Evolutionary conservation across 1,284 basidiomycete genomes (phyloP), one percentile per base, ranked within the genome.

Genomic region (Leucoagaricus sp.): DNA sequence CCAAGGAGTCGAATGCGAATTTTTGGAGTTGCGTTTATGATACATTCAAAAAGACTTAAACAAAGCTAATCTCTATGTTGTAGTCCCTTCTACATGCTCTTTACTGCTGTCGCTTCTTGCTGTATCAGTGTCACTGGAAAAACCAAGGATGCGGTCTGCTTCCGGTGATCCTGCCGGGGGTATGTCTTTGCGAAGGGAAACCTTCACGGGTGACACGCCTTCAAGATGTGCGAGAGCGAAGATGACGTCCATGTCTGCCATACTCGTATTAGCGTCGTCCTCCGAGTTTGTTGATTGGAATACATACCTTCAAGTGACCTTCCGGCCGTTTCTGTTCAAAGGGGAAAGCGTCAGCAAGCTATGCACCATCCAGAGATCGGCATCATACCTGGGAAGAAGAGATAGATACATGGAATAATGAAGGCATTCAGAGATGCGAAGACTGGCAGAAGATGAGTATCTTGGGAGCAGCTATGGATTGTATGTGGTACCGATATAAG

Each of bases 211-310:
- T 0, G 81, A 85, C 17, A 84, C 75, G 2, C 77, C 77, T 60
- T 85, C 82, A 53, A 77, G 77, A 64, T 84, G 75, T 4, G 82
- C 83, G 21, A 84, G 67, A 1, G 82, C 83, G 65, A 85, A 85
- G n/a, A 85, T 69, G 46, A 84, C 78, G 61, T 86, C 83, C 82
- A 84, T 84, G 59, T 85, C 83, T 83, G 47, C n/a, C 55, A 62
- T 3, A 46, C 29, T 25, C 5, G 9, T 8, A 15, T 58, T 38
- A 46, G 40, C 52, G 33, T 36, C 21, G 54, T 1, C 7, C 36
- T 26, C 10, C 17, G 31, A 50, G 19, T 7, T 19, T 7, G 44
- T 36, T 48, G 33, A 21, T 25, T 53, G 3, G 4, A 29, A 17
- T 46, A 55, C 67, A n/a, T 59, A 80, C 81, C 83, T 73, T 86